Percentiles rank a stretch among this genome's conserved stretches.
These are phyloP conservation scores for Neodidymelliopsis sp. DNA, from an alignment of 2,329 filamentous ascomycete genomes.

Conservation along the genomic window DNA sequence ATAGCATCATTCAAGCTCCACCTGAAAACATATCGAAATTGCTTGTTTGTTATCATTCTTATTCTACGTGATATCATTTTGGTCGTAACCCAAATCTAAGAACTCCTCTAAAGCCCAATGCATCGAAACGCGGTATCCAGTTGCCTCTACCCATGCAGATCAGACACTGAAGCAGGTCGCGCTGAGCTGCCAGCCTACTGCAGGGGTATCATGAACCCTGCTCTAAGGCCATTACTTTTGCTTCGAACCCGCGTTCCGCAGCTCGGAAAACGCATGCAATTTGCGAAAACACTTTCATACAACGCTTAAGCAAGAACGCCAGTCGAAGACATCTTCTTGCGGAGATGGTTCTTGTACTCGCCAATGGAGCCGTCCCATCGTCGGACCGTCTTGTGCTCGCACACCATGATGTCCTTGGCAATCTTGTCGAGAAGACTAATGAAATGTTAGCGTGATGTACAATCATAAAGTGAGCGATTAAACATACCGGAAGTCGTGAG, in stretches of 20 bases:
- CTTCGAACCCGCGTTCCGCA: conserved; percentile 32
- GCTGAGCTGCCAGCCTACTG: conserved; percentile 45
- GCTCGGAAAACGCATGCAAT: conserved; percentile 39
- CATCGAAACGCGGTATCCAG: conserved; percentile 46
- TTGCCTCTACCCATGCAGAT: conserved; percentile 41
- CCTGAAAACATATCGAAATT: neutral
- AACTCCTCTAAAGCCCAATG: conserved; percentile 51
- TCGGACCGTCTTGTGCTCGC: conserved; percentile 94
- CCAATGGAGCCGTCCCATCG: conserved; percentile 89
- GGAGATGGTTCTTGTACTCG: conserved; percentile 97
- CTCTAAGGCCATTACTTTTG: conserved; percentile 42
- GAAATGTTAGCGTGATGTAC: conserved; percentile 43
- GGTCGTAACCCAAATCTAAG: conserved; percentile 45
- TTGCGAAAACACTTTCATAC: conserved; percentile 24
- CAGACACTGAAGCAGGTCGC: conserved; percentile 44
- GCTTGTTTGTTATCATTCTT: conserved; percentile 11
- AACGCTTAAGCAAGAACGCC: conserved; percentile 76
- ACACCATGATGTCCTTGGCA: conserved; percentile 99
- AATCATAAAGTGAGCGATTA: neutral
- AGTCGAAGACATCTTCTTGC: conserved; percentile 95
- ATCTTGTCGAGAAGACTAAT: conserved; percentile 95
- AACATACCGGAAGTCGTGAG: conserved; percentile 95
- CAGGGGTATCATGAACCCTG: conserved; percentile 42
- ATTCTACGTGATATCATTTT: conserved; percentile 45
- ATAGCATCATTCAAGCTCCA: neutral